Evolutionary conservation across 2,329 filamentous ascomycete genomes (phyloP).

Genomic region (Microdochium bolleyi): DNA sequence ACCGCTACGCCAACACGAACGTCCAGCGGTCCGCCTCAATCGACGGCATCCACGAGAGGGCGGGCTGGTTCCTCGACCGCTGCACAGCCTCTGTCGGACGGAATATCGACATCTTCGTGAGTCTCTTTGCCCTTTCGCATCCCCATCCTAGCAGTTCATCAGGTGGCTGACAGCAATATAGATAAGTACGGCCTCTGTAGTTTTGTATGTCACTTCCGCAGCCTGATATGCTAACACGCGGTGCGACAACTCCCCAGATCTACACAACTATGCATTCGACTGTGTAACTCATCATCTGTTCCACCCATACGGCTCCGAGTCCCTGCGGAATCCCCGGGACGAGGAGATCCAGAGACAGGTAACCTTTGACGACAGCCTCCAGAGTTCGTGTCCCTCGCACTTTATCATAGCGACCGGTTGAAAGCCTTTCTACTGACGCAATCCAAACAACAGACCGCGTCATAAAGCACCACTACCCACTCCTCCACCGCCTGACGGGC

Average conservation of each 20-base stretch:
- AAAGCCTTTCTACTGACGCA: no score
- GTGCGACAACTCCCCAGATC: conserved; percentile 14
- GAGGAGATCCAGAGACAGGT: conserved; percentile 61
- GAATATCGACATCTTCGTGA: conserved; percentile 55
- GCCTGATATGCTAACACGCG: conserved; percentile 9
- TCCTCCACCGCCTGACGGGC: conserved; percentile 37
- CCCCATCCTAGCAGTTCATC: no score
- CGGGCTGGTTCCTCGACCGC: conserved; percentile 43
- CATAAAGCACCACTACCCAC: conserved; percentile 48
- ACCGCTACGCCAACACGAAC: conserved; percentile 63
- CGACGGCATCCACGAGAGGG: conserved; percentile 48
- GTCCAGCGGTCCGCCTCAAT: conserved; percentile 48
- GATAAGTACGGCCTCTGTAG: background rate
- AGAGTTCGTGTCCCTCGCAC: conserved; percentile 38
- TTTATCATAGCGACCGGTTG: background rate
- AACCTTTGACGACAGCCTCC: conserved; percentile 58
- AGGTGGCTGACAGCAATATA: no score
- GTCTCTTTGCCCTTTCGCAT: conserved; percentile 7
- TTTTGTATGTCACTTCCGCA: background rate
- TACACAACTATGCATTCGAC: conserved; percentile 64
- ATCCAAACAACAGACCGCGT: conserved; percentile 45
- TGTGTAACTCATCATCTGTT: conserved; percentile 64
- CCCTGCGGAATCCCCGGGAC: conserved; percentile 45
- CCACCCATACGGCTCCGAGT: conserved; percentile 55
- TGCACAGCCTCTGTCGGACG: conserved; percentile 35